Base-by-base conservation (phyloP, 1,139 yeast genomes). In the Zygosaccharomyces pseudobailii region DNA sequence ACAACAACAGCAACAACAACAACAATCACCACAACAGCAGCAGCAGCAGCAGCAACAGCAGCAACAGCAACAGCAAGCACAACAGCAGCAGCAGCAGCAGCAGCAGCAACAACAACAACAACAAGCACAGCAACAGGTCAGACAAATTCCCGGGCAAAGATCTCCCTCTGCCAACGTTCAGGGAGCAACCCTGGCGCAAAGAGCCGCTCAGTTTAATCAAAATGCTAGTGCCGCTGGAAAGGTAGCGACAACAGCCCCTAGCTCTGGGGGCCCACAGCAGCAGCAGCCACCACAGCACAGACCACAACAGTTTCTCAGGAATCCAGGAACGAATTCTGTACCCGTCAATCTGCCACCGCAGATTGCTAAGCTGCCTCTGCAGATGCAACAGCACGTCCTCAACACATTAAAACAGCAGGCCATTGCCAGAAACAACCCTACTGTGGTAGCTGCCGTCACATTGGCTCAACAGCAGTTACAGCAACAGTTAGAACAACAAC, bases 401-500 rank as follows among this genome's bases (percentile, higher is more conserved):
- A 55, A 53, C 25, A 51, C 56, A 13, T 49, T 65, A 20, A 62
- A 64, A 40, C 66, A 63, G 40, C 65, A 65, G 39, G 68, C 67
- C 6, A 52, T 63, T 8, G 58, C 63, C 20, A 62, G 58, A 39
- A 58, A 63, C 42, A 64, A 64, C 37, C 62, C 61, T 5, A 56
- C 66, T 7, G 65, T 61, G 0, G 61, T 59, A 5, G 49, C 62
- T 68, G 57, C 80, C 65, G 59, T 76, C 61, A 58, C 75, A 60
- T 52, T 59, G 47, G 69, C 68, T 34, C 71, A 66, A 51, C 71
- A 66, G 48, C 71, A 63, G 27, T 48, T 59, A 4, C 64, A 58
- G 36, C 59, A 55, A 35, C 56, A 50, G 37, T 25, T 48, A 8
- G 17, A 13, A 13, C 50, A 52, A 47, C 67, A 64, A 44, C 69